Evolutionary conservation across 2,329 filamentous ascomycete species (phyloP).

Genomic region (Aspergillus sp.): DNA sequence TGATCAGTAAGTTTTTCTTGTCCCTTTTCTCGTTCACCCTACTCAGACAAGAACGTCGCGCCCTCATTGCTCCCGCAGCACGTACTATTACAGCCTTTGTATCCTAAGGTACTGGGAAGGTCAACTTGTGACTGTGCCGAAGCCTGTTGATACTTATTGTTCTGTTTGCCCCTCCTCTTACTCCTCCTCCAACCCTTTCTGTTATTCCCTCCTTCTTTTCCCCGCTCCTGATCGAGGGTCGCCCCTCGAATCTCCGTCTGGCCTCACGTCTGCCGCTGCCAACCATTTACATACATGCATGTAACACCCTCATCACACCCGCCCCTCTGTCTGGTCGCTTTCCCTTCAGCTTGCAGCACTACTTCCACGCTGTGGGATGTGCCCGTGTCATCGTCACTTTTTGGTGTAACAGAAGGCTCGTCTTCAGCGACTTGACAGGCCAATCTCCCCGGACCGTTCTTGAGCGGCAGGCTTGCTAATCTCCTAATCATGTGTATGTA

Average conservation of each 20-base stretch:
- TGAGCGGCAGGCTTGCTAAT: slow-evolving; percentile 37
- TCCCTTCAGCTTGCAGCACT: slow-evolving; percentile 24
- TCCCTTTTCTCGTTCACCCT: background rate
- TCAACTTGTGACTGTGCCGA: slow-evolving; percentile 24
- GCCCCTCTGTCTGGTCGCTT: slow-evolving; percentile 17
- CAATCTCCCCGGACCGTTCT: slow-evolving; percentile 27
- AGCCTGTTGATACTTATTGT: slow-evolving; percentile 25
- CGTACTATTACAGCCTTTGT: slow-evolving; percentile 24
- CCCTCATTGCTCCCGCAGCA: slow-evolving; percentile 19
- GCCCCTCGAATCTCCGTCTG: slow-evolving; percentile 6
- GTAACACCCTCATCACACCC: slow-evolving; percentile 19
- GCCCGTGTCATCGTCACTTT: slow-evolving; percentile 36
- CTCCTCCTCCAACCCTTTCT: slow-evolving; percentile 5
- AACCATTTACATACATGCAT: slow-evolving; percentile 19
- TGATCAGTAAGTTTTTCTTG: slow-evolving; percentile 22
- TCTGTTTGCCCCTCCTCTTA: slow-evolving; percentile 1
- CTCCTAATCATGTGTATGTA: slow-evolving; percentile 37
- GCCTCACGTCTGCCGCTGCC: slow-evolving; percentile 11
- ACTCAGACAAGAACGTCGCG: slow-evolving; percentile 9
- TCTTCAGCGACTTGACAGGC: slow-evolving; percentile 31
- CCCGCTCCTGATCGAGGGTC: slow-evolving; percentile 8
- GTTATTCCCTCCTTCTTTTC: slow-evolving; percentile 2
- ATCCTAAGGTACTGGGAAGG: slow-evolving; percentile 19
- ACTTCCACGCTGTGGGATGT: slow-evolving; percentile 34
- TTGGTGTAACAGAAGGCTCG: slow-evolving; percentile 35